Conservation (phyloP, 1,284 basidiomycete genomes). For the Heterobasidion annosum region DNA sequence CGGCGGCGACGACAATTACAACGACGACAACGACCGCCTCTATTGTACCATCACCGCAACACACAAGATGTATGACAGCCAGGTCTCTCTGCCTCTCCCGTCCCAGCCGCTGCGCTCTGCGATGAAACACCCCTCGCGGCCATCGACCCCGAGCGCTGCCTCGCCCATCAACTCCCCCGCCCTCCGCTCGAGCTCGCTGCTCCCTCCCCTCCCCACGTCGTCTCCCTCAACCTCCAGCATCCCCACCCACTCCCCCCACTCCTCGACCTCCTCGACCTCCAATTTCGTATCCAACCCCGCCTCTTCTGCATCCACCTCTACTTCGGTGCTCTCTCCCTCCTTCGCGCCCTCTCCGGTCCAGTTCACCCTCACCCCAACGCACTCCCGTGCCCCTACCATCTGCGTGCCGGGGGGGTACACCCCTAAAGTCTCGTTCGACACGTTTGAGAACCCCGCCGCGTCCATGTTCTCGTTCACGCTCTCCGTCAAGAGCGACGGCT, state of each 20-base stretch:
- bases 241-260: background rate
- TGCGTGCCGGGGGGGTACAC: constrained; percentile 48
- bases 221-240: background rate
- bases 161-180: constrained; percentile 13
- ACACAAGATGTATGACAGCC: background rate
- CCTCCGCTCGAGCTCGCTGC: constrained; percentile 6
- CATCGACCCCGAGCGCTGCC: constrained; percentile 14
- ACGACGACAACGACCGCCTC: background rate
- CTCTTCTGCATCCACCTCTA: background rate
- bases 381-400: constrained; percentile 11
- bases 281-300: constrained; percentile 3
- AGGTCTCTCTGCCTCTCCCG: constrained; percentile 11
- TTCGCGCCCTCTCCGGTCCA: background rate
- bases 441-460: constrained; percentile 30
- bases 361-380: constrained; percentile 6
- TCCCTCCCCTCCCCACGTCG: constrained; percentile 8
- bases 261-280: background rate
- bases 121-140: constrained; percentile 32
- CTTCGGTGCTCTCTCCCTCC: background rate
- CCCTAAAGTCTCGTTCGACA: constrained; percentile 75
- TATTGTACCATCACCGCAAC: background rate
- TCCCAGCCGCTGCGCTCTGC: constrained; percentile 35
- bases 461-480: constrained; percentile 53
- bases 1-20: background rate
- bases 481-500: constrained; percentile 80